Percentiles rank a stretch among this genome's conserved stretches.
Conservation (phyloP, 805 yeast genomes). For the Yamadazyma sp. region DNA sequence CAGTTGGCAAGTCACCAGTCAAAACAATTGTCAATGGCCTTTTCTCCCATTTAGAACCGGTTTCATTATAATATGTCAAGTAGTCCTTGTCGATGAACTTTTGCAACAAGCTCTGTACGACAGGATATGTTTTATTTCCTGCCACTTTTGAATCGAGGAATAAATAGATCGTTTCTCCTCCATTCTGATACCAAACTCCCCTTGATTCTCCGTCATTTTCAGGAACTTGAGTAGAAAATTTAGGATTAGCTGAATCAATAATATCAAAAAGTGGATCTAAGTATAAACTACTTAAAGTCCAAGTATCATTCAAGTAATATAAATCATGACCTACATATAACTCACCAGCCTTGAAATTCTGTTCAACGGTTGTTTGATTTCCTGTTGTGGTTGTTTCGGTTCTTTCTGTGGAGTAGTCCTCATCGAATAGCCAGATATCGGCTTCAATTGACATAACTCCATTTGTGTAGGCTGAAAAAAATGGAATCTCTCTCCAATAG, state of each 20-base stretch:
- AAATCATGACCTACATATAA: conserved; percentile 64
- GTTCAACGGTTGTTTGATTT: conserved; percentile 13
- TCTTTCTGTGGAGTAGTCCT: conserved; percentile 25
- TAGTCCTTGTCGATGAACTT: conserved; percentile 50
- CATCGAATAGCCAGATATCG: conserved; percentile 54
- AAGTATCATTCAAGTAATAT: conserved; percentile 39
- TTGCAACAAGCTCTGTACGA: conserved; percentile 43
- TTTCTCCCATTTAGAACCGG: conserved; percentile 26
- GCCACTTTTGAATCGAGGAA: conserved; percentile 63
- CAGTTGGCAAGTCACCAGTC: conserved; percentile 63
- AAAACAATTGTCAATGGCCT: conserved; percentile 64
- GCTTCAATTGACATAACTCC: conserved; percentile 65
- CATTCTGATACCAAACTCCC: conserved; percentile 40
- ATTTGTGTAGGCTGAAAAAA: conserved; percentile 52
- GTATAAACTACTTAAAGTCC: conserved; percentile 50
- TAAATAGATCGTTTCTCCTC: conserved; percentile 53
- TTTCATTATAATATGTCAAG: conserved; percentile 46
- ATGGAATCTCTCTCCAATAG: conserved; percentile 59
- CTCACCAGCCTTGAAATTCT: conserved; percentile 18
- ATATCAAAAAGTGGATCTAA: conserved; percentile 49
- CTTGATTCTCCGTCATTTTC: conserved; percentile 16
- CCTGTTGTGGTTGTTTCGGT: conserved; percentile 20
- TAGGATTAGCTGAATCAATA: conserved; percentile 47
- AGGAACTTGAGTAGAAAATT: conserved; percentile 14
- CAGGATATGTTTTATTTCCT: conserved; percentile 45